Conservation (phyloP, 2,329 filamentous ascomycete genomes). For the Neocatenulostroma microsporum region DNA sequence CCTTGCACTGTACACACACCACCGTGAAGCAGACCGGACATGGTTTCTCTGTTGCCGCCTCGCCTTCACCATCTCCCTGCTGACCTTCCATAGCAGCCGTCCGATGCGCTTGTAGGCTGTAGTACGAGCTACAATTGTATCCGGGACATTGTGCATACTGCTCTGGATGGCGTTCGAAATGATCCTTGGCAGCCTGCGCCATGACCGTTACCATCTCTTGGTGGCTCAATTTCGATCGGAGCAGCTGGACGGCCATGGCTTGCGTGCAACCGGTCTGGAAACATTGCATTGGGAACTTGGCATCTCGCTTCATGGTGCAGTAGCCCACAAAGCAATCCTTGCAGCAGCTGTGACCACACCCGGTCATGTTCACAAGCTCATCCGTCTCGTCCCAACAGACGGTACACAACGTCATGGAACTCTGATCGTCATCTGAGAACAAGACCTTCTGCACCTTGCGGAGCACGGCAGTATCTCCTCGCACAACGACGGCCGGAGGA, state of each 20-base stretch:
- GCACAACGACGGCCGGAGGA: slow-evolving; percentile 5
- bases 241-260: slow-evolving; percentile 3
- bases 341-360: slow-evolving; percentile 9
- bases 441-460: slow-evolving; percentile 6
- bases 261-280: slow-evolving; percentile 2
- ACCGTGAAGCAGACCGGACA: no score
- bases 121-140: slow-evolving; percentile 5
- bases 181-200: not conserved
- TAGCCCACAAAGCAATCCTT: slow-evolving; percentile 7
- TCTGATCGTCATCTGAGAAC: slow-evolving; percentile 1
- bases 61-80: no score
- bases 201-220: not conserved
- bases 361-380: slow-evolving; percentile 1
- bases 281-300: slow-evolving; percentile 7
- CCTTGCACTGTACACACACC: no score
- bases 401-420: not conserved
- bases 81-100: no score
- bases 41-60: no score
- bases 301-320: slow-evolving; percentile 4
- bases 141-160: slow-evolving; percentile 6
- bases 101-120: no score
- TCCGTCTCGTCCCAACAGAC: slow-evolving; percentile 6
- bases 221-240: slow-evolving; percentile 1
- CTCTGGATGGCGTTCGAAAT: slow-evolving; percentile 5
- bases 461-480: not conserved